Conservation (phyloP, 2,329 filamentous ascomycete genomes). For the Coniochaeta hoffmannii region DNA sequence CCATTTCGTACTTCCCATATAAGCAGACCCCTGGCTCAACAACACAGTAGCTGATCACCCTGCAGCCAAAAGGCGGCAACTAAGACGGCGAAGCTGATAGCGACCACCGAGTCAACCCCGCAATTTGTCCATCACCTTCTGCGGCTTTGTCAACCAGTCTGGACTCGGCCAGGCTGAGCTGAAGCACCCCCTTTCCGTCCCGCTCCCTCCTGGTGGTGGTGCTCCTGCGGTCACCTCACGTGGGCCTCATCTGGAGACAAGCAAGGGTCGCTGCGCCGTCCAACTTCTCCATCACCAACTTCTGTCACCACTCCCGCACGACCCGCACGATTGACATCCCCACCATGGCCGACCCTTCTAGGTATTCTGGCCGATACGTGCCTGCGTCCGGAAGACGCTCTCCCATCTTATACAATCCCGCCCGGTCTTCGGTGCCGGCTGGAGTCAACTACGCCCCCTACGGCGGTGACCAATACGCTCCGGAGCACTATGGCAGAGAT, state of each 20-base stretch:
- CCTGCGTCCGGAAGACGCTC: slow-evolving; percentile 35
- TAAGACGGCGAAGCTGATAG: slow-evolving; percentile 1
- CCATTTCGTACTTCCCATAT: not conserved
- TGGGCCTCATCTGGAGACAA: not conserved
- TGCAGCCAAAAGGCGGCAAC: not conserved
- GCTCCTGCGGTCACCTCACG: not conserved
- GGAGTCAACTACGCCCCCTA: slow-evolving; percentile 40
- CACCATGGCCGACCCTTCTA: slow-evolving; percentile 33
- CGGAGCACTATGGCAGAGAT: slow-evolving; percentile 39
- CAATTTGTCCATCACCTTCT: not conserved
- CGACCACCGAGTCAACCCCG: not conserved
- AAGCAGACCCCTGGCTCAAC: not conserved
- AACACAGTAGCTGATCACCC: not conserved
- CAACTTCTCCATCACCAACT: not conserved
- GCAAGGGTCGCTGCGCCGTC: not conserved
- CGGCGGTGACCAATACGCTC: slow-evolving; percentile 31
- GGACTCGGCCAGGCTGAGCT: slow-evolving; percentile 1
- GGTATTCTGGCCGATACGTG: slow-evolving; percentile 26
- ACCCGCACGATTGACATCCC: not conserved
- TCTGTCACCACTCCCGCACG: not conserved
- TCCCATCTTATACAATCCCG: slow-evolving; percentile 36
- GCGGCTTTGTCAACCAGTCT: not conserved
- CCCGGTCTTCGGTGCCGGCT: slow-evolving; percentile 43
- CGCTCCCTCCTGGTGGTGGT: not conserved
- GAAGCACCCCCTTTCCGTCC: not conserved